Evolutionary conservation across 805 yeast species (phyloP).

Genomic region (Spathaspora arborariae): DNA sequence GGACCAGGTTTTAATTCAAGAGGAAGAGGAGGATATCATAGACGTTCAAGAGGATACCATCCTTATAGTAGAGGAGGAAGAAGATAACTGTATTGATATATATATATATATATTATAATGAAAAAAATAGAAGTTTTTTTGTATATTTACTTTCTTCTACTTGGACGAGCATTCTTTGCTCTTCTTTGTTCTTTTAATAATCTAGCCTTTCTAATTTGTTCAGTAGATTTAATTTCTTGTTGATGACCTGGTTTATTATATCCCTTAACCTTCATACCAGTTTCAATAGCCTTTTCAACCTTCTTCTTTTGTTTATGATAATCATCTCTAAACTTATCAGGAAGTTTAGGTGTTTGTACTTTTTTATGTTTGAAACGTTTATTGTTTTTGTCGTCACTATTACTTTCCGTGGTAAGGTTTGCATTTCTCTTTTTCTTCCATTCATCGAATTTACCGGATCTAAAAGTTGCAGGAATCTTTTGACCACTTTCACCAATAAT

Average conservation of each 20-base stretch:
- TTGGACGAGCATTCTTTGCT: conserved; percentile 84
- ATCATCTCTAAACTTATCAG: conserved; percentile 90
- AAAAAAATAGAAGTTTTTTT: not conserved
- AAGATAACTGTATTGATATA: conserved; percentile 7
- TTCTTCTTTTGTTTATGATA: conserved; percentile 77
- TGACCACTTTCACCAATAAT: conserved; percentile 95
- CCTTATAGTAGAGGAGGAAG: conserved; percentile 43
- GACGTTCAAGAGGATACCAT: conserved; percentile 37
- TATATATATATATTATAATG: conserved; percentile 1
- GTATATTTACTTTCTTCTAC: conserved; percentile 18
- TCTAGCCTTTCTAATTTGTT: conserved; percentile 77
- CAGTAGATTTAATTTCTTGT: conserved; percentile 63
- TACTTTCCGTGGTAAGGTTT: conserved; percentile 50
- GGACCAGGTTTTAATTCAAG: conserved; percentile 32
- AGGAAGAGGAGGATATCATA: conserved; percentile 29
- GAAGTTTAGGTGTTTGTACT: conserved; percentile 76
- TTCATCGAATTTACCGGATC: conserved; percentile 86
- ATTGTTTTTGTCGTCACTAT: conserved; percentile 25
- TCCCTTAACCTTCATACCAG: conserved; percentile 73
- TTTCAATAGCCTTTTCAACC: conserved; percentile 73
- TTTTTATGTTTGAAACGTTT: conserved; percentile 68
- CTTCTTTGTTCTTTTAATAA: conserved; percentile 62
- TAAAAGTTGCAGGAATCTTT: conserved; percentile 83
- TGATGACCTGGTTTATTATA: conserved; percentile 43
- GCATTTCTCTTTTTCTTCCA: conserved; percentile 78